Evolutionary conservation across 2,329 filamentous ascomycete species (phyloP).

Genomic region (Alternaria sp.): DNA sequence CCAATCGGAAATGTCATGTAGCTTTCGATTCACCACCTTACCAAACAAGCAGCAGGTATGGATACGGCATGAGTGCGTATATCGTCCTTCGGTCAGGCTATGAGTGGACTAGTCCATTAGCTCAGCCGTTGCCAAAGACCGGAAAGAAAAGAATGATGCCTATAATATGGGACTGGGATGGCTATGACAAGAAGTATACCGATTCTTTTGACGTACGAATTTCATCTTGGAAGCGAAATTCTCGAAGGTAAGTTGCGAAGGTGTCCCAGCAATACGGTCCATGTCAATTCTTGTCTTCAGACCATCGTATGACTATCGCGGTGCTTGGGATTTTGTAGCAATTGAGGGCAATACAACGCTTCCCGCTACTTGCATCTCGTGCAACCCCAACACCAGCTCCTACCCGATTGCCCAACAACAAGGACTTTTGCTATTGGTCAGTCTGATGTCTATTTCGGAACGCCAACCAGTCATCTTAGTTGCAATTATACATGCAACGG

Average conservation of each 20-base stretch:
- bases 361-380: not conserved
- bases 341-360: not conserved
- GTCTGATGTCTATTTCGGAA: not conserved
- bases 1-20: fast-evolving
- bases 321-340: too few relatives aligned
- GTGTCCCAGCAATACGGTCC: too few relatives aligned
- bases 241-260: too few relatives aligned
- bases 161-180: too few relatives aligned
- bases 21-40: not conserved
- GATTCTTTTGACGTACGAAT: too few relatives aligned
- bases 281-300: too few relatives aligned
- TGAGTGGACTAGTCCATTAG: not conserved
- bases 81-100: not conserved
- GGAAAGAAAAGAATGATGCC: not conserved
- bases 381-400: not conserved
- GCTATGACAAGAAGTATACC: too few relatives aligned
- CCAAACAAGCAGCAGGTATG: not conserved
- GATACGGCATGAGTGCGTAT: fast-evolving
- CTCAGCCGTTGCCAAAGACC: not conserved
- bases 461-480: not conserved
- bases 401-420: not conserved
- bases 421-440: not conserved
- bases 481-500: not conserved
- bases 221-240: too few relatives aligned
- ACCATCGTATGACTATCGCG: too few relatives aligned